Percentiles rank a stretch among this genome's conserved stretches.
phyloP scores from a whole-genome alignment of 1,284 basidiomycete genomes.

The Fomitiporia mediterranea region DNA sequence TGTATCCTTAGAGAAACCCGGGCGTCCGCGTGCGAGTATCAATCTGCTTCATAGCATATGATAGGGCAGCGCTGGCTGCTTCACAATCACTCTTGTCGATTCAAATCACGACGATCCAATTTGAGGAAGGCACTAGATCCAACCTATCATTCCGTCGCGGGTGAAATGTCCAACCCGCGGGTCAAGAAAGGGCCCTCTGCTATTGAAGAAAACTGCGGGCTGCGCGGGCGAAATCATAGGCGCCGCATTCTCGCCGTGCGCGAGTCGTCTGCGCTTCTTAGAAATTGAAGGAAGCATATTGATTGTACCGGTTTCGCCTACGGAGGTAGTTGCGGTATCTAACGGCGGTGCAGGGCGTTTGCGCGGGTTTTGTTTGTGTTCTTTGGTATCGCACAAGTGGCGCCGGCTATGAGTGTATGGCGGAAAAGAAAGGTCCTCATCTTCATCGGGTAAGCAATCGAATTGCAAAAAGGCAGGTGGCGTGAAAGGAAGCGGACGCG shows the following conservation, averaged over 20 bases:
- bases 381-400: not conserved
- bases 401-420: constrained; percentile 19
- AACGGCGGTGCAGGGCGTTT: constrained; percentile 12
- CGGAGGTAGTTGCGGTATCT: not conserved
- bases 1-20: not conserved
- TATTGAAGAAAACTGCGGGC: constrained; percentile 6
- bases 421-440: constrained; percentile 19
- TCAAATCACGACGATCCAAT: not conserved
- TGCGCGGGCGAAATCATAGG: not conserved
- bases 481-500: constrained; percentile 13
- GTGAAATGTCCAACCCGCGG: constrained; percentile 7
- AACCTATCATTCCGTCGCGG: not conserved
- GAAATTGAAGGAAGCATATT: not conserved
- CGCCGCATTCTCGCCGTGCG: not conserved
- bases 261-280: constrained; percentile 4
- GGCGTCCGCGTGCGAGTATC: not conserved
- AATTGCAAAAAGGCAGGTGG: constrained; percentile 20
- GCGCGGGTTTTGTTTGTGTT: constrained; percentile 1
- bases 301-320: not conserved
- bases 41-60: not conserved
- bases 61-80: not conserved
- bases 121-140: not conserved
- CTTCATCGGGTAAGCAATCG: constrained; percentile 19
- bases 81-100: not conserved
- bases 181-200: not conserved